phyloP scores from a whole-genome alignment of 1,284 basidiomycete genomes.

The Melanopsichium pennsylvanicum region DNA sequence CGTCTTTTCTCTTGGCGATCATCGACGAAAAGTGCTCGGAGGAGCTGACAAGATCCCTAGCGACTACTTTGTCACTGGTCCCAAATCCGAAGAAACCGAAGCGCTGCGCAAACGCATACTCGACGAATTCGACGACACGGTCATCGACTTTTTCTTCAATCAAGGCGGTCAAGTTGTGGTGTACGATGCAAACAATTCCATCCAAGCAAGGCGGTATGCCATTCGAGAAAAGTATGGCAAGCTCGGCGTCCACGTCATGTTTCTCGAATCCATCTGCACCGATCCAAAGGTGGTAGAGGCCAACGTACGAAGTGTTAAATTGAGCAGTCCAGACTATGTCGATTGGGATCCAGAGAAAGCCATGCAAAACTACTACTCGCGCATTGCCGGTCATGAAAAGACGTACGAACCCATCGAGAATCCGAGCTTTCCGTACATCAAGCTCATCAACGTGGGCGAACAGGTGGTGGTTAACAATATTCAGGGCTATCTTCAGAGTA shows the following conservation, averaged over 20 bases:
- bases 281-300: conserved; percentile 85
- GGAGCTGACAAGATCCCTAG: conserved; percentile 84
- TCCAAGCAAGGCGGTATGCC: conserved; percentile 73
- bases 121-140: conserved; percentile 82
- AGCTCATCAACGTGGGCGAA: conserved; percentile 86
- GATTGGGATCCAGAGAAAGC: conserved; percentile 91
- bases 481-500: conserved; percentile 82
- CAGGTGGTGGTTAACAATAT: conserved; percentile 74
- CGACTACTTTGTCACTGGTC: conserved; percentile 82
- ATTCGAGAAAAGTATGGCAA: conserved; percentile 79
- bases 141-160: conserved; percentile 85
- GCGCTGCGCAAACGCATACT: conserved; percentile 78
- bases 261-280: conserved; percentile 73
- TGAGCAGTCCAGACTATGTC: conserved; percentile 87
- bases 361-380: conserved; percentile 84
- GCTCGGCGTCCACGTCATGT: conserved; percentile 87
- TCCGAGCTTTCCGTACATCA: conserved; percentile 83
- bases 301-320: conserved; percentile 96
- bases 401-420: conserved; percentile 85
- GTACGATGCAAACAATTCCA: conserved; percentile 98
- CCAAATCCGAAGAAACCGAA: conserved; percentile 73
- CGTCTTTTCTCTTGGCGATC: conserved; percentile 93
- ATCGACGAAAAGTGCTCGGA: conserved; percentile 86
- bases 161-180: conserved; percentile 90
- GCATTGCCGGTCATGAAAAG: conserved; percentile 87